Base-by-base conservation (phyloP, 805 yeast species). In the Barnettozyma vustinii region DNA sequence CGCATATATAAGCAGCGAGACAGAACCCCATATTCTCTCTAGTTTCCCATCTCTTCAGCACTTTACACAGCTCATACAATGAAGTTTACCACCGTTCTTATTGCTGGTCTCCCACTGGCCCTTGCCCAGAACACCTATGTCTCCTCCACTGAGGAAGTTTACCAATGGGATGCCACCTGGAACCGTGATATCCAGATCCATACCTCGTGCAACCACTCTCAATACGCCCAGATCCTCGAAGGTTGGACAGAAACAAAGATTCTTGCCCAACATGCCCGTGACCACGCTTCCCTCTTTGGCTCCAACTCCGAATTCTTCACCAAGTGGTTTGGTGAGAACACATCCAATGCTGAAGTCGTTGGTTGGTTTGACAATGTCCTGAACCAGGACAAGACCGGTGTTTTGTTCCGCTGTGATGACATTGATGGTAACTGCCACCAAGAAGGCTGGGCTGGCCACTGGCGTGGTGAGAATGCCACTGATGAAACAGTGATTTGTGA, bases 401-500 rank as follows among this genome's bases (percentile, higher is more conserved):
- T 63, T 19, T 45, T 69, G 13, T 64, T 66, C 55, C 60, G 75
- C 42, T 71, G 75, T 62, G 75, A 71, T 51, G 70, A 70, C 49
- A 53, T 60, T 15, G 74, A 70, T 51, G 70, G 68, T 5, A 55
- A 59, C 45, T 71, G 75, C 58, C 49, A 62, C 23, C 54, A 59
- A 20, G 63, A 57, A 25, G 63, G 65, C 26, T 70, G 67, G 60
- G 71, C 74, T 7, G 74, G 75, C 25, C 68, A 70, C 40, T 69
- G 69, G 63, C 63, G 74, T 53, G 69, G 63, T 21, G 57, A 56
- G 19, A 64, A 64, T 44, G 66, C 62, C 21, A 56, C 66, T n/a
- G 61, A 64, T 44, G 73, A 71, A 54, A 71, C 69, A 16, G 73
- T 68, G 20, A 65, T 71, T 47, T 71, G 75, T 58, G 74, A 70